Conservation (phyloP, 176 grass and related monocot species). For the Eragrostis nindensis region DNA sequence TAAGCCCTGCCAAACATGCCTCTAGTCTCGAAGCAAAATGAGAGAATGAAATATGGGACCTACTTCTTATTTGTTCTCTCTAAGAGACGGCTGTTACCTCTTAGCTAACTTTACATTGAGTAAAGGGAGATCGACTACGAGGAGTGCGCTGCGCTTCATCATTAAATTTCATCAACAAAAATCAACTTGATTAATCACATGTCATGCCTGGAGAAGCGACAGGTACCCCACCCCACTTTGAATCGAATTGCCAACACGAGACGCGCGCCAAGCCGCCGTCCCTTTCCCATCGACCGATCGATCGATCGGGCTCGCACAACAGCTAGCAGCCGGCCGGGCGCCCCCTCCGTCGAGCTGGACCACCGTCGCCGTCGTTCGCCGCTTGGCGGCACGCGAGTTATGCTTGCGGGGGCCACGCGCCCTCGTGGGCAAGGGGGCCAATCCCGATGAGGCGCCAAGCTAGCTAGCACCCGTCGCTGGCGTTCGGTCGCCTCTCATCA, state of each 20-base stretch:
- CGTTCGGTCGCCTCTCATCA: neutral
- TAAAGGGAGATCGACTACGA: no score
- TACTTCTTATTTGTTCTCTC: no score
- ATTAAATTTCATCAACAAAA: no score
- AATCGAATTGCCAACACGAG: neutral
- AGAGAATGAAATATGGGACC: no score
- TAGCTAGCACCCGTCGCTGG: conserved; percentile 42
- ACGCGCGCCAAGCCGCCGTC: neutral
- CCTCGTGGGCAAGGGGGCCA: conserved; percentile 8
- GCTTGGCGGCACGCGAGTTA: conserved; percentile 35
- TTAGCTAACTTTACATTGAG: no score
- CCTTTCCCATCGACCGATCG: conserved; percentile 9
- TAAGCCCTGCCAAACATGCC: no score
- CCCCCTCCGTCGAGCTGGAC: conserved; percentile 23
- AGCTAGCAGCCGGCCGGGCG: neutral
- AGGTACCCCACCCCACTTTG: neutral
- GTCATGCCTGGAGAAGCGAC: conserved; percentile 27
- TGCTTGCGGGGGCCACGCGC: conserved; percentile 24
- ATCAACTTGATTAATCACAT: neutral
- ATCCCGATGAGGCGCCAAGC: neutral
- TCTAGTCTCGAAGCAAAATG: no score
- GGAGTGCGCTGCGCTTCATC: no score
- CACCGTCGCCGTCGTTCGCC: conserved; percentile 14
- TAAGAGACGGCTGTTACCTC: no score
- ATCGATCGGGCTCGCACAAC: neutral